phyloP scores from a whole-genome alignment of 2,329 filamentous ascomycete genomes.

The Hypoxylon rubiginosum region DNA sequence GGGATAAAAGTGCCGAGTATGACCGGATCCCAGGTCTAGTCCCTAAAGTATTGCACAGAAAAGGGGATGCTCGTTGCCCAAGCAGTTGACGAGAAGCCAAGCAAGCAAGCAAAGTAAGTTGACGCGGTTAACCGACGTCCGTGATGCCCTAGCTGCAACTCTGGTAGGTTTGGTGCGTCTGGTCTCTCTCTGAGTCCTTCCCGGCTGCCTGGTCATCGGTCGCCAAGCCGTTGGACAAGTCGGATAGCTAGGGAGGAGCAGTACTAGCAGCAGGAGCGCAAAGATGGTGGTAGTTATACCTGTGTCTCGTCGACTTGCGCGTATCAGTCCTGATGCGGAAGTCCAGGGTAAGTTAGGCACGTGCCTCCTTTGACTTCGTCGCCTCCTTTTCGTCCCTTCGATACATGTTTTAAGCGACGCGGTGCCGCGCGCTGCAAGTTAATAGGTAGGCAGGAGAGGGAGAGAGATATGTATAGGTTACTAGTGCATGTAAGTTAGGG shows the following conservation, averaged over 20 bases:
- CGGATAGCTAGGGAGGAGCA: neutral
- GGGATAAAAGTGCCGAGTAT: conserved; percentile 1
- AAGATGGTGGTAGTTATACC: conserved; percentile 1
- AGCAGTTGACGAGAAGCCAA: neutral
- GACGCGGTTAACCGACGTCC: conserved; percentile 5
- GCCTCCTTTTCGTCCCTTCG: neutral
- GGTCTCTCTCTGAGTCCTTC: conserved; percentile 2
- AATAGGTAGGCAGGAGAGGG: too few relatives aligned
- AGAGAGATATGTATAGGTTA: too few relatives aligned
- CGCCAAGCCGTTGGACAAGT: conserved; percentile 22
- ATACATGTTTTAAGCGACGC: neutral
- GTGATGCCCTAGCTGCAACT: conserved; percentile 7
- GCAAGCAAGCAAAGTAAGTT: neutral
- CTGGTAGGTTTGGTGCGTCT: neutral
- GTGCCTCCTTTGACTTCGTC: conserved; percentile 12
- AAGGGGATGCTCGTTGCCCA: neutral
- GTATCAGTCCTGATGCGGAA: too few relatives aligned
- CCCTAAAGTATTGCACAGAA: neutral
- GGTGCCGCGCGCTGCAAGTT: neutral
- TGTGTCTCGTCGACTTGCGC: conserved; percentile 15
- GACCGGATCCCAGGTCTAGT: too few relatives aligned
- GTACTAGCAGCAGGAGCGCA: too few relatives aligned
- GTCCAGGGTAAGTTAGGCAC: conserved; percentile 14
- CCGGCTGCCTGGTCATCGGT: conserved; percentile 37
- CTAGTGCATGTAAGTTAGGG: too few relatives aligned